Evolutionary conservation across 1,139 yeast genomes (phyloP).

Genomic region (Hansenula sp.): DNA sequence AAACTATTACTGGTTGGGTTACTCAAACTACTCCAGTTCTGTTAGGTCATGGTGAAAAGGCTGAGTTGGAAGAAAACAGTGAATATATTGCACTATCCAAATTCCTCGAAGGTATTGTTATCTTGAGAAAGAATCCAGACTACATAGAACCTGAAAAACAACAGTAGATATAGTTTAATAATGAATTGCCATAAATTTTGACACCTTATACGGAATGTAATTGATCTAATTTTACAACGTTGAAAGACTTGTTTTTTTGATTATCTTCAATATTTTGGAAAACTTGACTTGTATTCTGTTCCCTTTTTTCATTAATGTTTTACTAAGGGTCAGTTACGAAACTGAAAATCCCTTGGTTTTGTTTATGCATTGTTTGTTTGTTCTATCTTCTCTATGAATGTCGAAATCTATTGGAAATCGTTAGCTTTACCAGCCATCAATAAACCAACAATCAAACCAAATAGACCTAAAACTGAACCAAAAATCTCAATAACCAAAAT

Average conservation of each 20-base stretch:
- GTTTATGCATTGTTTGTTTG: not conserved
- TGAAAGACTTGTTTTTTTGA: too few species aligned
- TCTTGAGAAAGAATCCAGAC: slow-evolving; percentile 87
- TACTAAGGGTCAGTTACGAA: too few species aligned
- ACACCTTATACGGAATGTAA: too few species aligned
- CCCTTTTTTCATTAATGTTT: too few species aligned
- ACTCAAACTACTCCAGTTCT: slow-evolving; percentile 97
- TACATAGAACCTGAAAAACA: slow-evolving; percentile 54
- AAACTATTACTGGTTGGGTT: slow-evolving; percentile 99
- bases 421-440: slow-evolving; percentile 95
- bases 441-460: slow-evolving; percentile 92
- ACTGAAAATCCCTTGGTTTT: not conserved
- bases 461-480: slow-evolving; percentile 92
- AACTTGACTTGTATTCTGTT: too few species aligned
- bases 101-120: slow-evolving; percentile 89
- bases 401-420: slow-evolving; percentile 47
- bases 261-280: too few species aligned
- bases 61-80: slow-evolving; percentile 87
- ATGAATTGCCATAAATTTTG: too few species aligned
- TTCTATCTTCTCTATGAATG: not conserved
- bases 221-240: too few species aligned
- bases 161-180: not conserved
- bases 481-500: slow-evolving; percentile 95
- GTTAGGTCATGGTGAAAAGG: slow-evolving; percentile 91
- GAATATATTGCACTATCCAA: slow-evolving; percentile 83